phyloP scores from a whole-genome alignment of 768 basidiomycete genomes.

The Scleroderma bovista region DNA sequence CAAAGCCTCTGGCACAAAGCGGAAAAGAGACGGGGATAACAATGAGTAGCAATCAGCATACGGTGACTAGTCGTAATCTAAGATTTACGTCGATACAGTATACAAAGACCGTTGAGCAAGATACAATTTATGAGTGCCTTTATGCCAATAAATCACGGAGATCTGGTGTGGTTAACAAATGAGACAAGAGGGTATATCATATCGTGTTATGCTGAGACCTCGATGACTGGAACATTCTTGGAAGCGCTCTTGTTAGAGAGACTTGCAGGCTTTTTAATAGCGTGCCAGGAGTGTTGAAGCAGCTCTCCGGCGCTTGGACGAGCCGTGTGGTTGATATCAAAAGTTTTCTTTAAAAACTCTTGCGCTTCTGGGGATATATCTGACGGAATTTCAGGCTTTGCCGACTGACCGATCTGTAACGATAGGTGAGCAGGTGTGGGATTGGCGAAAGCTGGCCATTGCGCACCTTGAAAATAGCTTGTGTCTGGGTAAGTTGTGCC shows the following conservation, averaged over 20 bases:
- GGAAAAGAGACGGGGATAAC: constrained; percentile 14
- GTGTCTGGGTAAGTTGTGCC: constrained; percentile 97
- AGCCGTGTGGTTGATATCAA: constrained; percentile 76
- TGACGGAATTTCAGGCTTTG: constrained; percentile 80
- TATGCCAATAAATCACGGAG: constrained; percentile 2
- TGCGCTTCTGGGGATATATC: constrained; percentile 89
- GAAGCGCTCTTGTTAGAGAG: constrained; percentile 18
- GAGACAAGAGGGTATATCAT: background rate
- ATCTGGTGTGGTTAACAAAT: constrained; percentile 1
- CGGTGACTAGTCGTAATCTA: background rate
- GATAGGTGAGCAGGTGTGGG: background rate
- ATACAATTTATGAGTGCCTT: background rate
- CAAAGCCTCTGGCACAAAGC: constrained; percentile 45
- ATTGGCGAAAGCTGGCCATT: background rate
- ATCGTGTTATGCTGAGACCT: constrained; percentile 19
- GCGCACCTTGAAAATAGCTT: constrained; percentile 92
- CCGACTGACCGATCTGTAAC: constrained; percentile 82
- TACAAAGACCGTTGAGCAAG: background rate
- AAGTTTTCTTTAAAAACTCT: constrained; percentile 80
- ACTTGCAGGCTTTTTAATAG: constrained; percentile 28
- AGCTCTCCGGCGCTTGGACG: constrained; percentile 77
- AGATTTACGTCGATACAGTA: background rate
- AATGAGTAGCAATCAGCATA: constrained; percentile 5
- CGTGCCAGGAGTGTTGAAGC: constrained; percentile 70
- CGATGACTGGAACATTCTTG: constrained; percentile 25